These are phyloP conservation scores for Fistulina hepatica DNA, from an alignment of 1,284 basidiomycete genomes.

Conservation along the genomic window DNA sequence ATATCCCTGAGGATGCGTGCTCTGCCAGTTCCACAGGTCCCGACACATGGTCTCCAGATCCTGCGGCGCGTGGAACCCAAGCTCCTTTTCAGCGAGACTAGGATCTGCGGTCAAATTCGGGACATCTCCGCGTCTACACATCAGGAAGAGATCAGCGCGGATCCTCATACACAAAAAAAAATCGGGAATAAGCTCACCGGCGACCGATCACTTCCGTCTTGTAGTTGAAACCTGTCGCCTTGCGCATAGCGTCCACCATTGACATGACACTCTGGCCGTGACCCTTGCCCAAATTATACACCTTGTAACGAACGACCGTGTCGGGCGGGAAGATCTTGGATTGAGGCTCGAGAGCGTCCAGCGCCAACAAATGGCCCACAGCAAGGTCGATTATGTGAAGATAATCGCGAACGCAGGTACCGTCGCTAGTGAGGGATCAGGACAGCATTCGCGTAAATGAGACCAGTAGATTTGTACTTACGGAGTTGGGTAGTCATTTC, in stretches of 20 bases:
- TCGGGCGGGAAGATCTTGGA: constrained; percentile 46
- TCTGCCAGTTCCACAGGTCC: constrained; percentile 93
- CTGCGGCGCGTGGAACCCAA: constrained; percentile 83
- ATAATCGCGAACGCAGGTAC: constrained; percentile 96
- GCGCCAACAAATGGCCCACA: constrained; percentile 83
- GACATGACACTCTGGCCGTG: constrained; percentile 87
- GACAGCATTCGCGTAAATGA: background rate
- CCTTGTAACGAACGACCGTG: constrained; percentile 63
- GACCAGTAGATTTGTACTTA: constrained; percentile 27
- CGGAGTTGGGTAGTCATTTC: constrained; percentile 96
- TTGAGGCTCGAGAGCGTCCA: constrained; percentile 71
- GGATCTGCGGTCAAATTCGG: constrained; percentile 97
- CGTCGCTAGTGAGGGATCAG: constrained; percentile 51
- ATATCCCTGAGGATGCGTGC: constrained; percentile 73
- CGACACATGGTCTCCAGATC: constrained; percentile 84
- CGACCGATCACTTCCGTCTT: constrained; percentile 85
- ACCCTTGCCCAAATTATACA: constrained; percentile 95
- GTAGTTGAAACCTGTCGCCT: constrained; percentile 83
- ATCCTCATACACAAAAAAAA: background rate
- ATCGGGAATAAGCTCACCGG: constrained; percentile 42
- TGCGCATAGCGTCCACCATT: constrained; percentile 93
- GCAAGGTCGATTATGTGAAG: constrained; percentile 96
- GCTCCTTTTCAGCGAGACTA: constrained; percentile 81
- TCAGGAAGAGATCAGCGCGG: constrained; percentile 1
- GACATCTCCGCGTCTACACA: constrained; percentile 83